These are phyloP conservation scores for Aspergillus sp. DNA, from an alignment of 2,329 filamentous ascomycete species.

Conservation along the genomic window DNA sequence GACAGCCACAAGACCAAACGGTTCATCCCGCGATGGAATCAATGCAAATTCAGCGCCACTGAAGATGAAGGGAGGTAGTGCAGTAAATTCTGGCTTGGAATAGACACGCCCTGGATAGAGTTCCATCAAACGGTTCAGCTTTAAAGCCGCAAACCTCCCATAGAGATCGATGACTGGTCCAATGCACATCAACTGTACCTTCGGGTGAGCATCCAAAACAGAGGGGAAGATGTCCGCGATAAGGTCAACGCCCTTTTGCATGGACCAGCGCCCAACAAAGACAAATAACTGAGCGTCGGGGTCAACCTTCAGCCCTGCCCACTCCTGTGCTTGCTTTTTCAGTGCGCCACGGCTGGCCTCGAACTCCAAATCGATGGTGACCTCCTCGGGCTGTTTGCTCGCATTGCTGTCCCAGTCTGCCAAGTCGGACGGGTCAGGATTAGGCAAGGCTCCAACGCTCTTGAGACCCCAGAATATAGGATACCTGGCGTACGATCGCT, in stretches of 20 bases:
- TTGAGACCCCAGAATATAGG: constrained; percentile 68
- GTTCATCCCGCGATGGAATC: constrained; percentile 68
- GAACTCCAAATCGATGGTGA: constrained; percentile 55
- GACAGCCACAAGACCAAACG: constrained; percentile 67
- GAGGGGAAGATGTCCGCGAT: constrained; percentile 67
- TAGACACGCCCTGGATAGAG: constrained; percentile 65
- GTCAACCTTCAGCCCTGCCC: constrained; percentile 63
- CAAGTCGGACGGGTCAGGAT: constrained; percentile 63
- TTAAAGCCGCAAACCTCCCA: constrained; percentile 66
- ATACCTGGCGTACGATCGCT: constrained; percentile 65
- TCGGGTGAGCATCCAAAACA: constrained; percentile 61
- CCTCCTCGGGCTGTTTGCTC: constrained; percentile 57
- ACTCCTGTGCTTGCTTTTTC: constrained; percentile 64
- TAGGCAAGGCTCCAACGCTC: constrained; percentile 64
- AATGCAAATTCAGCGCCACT: constrained; percentile 67
- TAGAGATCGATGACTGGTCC: constrained; percentile 68
- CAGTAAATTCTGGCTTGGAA: constrained; percentile 67
- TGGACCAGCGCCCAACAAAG: constrained; percentile 68
- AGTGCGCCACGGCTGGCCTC: constrained; percentile 56
- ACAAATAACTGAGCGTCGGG: constrained; percentile 65
- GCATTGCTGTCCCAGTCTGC: constrained; percentile 48
- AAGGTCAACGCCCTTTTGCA: constrained; percentile 68
- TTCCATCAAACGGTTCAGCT: constrained; percentile 64
- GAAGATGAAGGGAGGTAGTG: constrained; percentile 66
- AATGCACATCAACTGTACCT: constrained; percentile 63